Conservation (phyloP, 1,139 yeast species). For the Wickerhamomyces sp. region DNA sequence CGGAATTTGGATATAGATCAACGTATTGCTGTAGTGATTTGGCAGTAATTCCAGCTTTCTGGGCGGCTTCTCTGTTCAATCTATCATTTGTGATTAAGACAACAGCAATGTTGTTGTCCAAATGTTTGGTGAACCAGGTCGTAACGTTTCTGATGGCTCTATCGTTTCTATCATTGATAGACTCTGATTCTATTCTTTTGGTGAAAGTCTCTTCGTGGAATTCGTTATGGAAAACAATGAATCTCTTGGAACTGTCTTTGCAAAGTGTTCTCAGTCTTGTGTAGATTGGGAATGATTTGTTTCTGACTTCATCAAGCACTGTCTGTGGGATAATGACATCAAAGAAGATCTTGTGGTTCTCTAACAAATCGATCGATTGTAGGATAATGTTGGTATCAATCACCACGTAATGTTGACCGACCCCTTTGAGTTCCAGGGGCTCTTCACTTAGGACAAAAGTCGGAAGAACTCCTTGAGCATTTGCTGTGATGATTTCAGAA, state of each 20-base stretch:
- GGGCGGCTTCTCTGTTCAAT: conserved; percentile 57
- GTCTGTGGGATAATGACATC: conserved; percentile 94
- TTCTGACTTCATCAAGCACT: conserved; percentile 88
- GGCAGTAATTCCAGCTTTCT: conserved; percentile 48
- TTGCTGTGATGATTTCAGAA: conserved; percentile 37
- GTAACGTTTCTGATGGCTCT: conserved; percentile 79
- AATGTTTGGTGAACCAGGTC: conserved; percentile 67
- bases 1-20: conserved; percentile 67
- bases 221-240: conserved; percentile 91
- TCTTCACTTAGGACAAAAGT: conserved; percentile 43
- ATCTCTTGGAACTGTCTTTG: conserved; percentile 75
- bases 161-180: conserved; percentile 88
- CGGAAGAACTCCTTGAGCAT: conserved; percentile 48
- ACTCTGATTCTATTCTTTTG: conserved; percentile 55
- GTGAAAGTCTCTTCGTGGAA: conserved; percentile 70
- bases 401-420: conserved; percentile 70
- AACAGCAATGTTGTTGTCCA: conserved; percentile 44
- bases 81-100: conserved; percentile 77
- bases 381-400: conserved; percentile 86
- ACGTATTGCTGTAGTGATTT: conserved; percentile 62
- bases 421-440: conserved; percentile 38
- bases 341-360: conserved; percentile 67
- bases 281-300: conserved; percentile 83
- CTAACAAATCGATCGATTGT: conserved; percentile 86
- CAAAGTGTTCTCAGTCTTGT: conserved; percentile 76